phyloP scores from a whole-genome alignment of 139 green algal genomes.

The Coelastrella sp. region DNA sequence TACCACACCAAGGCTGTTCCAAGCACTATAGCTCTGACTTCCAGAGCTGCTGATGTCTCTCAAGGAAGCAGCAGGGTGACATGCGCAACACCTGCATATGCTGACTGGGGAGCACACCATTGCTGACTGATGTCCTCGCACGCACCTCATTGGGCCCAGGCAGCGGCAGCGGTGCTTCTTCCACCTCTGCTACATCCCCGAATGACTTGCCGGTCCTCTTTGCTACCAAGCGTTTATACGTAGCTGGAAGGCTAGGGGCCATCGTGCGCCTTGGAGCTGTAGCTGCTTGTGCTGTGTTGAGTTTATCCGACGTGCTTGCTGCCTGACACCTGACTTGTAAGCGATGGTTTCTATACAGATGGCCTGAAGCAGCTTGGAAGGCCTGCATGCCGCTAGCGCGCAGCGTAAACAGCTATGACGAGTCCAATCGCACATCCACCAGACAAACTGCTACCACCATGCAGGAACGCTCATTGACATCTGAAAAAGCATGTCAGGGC shows the following conservation, averaged over 20 bases:
- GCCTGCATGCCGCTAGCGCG: not conserved
- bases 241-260: slow-evolving; percentile 35
- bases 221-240: slow-evolving; percentile 64
- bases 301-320: not conserved
- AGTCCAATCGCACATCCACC: not conserved
- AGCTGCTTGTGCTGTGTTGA: not conserved
- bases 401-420: not conserved
- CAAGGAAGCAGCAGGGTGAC: no score
- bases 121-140: not conserved
- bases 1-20: no score
- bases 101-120: not conserved
- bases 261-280: not conserved
- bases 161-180: slow-evolving; percentile 33
- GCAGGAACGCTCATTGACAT: not conserved
- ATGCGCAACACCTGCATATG: no score
- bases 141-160: slow-evolving; percentile 58
- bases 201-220: slow-evolving; percentile 57
- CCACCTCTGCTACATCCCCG: slow-evolving; percentile 55
- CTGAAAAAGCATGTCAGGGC: no score
- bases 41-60: no score
- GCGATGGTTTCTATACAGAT: no score
- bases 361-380: not conserved
- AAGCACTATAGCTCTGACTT: no score
- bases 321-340: not conserved
- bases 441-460: not conserved